Conservation (phyloP, 257 asterid genomes). For the Nemophila menziesii region DNA sequence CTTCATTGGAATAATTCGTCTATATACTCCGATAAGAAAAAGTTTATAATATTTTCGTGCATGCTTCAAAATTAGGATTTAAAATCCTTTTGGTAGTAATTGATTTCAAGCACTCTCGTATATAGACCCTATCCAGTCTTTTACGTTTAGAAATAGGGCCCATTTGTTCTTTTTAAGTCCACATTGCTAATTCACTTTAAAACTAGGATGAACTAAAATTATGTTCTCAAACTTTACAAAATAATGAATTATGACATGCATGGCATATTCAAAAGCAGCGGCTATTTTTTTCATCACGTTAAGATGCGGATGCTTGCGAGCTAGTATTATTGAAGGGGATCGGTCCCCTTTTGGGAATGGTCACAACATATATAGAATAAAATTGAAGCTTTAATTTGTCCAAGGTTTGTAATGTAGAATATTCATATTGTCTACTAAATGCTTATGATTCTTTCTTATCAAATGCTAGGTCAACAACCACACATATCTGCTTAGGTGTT, state of each 20-base stretch:
- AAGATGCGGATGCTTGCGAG: slow-evolving; percentile 21
- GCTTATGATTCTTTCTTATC: slow-evolving; percentile 25
- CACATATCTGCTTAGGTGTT: slow-evolving; percentile 5
- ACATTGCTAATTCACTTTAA: no score
- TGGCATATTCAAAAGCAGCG: slow-evolving; percentile 23
- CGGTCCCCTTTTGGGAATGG: slow-evolving; percentile 17
- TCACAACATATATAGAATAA: slow-evolving; percentile 25
- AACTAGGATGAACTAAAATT: neutral
- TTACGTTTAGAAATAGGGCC: no score
- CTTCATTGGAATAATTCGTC: no score
- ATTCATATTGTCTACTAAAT: slow-evolving; percentile 19
- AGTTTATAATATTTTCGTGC: no score
- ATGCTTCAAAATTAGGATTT: no score
- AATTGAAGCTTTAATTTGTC: slow-evolving; percentile 12
- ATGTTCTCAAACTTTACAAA: neutral
- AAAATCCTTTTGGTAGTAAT: no score
- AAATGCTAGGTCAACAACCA: slow-evolving; percentile 13
- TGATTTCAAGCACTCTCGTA: no score
- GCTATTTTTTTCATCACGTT: slow-evolving; percentile 17
- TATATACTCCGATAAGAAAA: no score
- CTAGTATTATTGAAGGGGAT: slow-evolving; percentile 30
- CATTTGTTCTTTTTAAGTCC: no score
- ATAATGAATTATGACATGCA: neutral
- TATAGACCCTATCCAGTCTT: no score
- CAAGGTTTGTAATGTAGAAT: slow-evolving; percentile 18